Evolutionary conservation across 352 stramenopile species (phyloP), one percentile per base, ranked within the genome.

Genomic region (Phytophthora europaea): DNA sequence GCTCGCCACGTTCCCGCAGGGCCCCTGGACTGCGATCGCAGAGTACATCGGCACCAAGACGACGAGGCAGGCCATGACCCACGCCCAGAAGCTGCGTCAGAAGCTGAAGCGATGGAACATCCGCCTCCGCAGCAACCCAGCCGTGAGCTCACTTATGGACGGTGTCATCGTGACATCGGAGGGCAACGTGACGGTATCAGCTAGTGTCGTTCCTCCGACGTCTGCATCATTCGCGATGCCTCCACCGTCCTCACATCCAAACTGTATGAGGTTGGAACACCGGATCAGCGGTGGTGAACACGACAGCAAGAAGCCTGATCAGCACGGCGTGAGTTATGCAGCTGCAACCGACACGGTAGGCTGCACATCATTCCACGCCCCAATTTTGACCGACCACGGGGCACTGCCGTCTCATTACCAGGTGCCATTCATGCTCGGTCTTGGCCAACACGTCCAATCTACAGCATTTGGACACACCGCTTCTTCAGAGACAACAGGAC

Each of bases 41-140:
- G 70, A 72, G 38, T 87, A 81, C 70, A 82, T 90, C 22, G 78
- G 80, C 31, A 87, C 82, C 50, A 84, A 86, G 57, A 82, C 80
- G 20, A 88, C 82, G 18, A 76, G 82, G 33, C 82, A 90, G 67
- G 80, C 82, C 13, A 87, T 88, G 79, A 88, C 80, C 0, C 80
- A 88, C 61, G 82, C 80, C 36, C 80, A 90, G 68, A 88, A 90
- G 67, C 65, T 88, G 43, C 78, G 80, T 0, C 80, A 88, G 65
- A 90, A 90, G 57, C 70, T 85, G 31, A 76, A 79, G 61, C 70
- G 75, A 38, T 81, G 75, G 75, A 79, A 76, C 59, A 61, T 47
- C 16, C 76, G 79, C 10, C 72, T 85, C 8, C 76, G 66, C 20
- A 66, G 65, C 47, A 73, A 81, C 33, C 70, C 74, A 6, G 36